These are phyloP conservation scores for Dictyostelium intermedium DNA, from an alignment of 78 protist genomes.

Conservation along the genomic window DNA sequence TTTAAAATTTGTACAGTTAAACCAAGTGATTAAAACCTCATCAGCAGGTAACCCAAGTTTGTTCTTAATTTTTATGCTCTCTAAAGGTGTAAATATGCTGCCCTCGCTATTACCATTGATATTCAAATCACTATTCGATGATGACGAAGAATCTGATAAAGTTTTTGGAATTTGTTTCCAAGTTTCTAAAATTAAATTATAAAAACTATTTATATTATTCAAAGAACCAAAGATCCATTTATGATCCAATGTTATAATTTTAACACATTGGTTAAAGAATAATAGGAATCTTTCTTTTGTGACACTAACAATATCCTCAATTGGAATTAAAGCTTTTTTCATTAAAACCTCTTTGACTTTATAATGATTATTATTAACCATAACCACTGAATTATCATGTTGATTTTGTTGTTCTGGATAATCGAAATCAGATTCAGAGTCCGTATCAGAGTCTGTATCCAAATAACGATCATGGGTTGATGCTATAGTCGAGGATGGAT, in stretches of 20 bases:
- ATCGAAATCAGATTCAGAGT: not conserved
- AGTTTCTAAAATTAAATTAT: constrained; percentile 14
- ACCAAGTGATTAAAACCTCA: constrained; percentile 51
- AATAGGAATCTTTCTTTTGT: constrained; percentile 27
- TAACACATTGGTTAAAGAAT: constrained; percentile 53
- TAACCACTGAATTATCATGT: not conserved
- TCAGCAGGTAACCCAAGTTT: constrained; percentile 50
- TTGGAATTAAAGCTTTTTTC: constrained; percentile 55
- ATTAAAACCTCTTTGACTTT: not conserved
- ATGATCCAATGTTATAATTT: constrained; percentile 30
- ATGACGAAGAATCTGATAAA: not conserved
- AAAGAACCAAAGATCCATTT: constrained; percentile 66
- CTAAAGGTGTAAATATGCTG: constrained; percentile 44
- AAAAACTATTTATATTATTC: constrained; percentile 10
- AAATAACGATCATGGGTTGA: not conserved
- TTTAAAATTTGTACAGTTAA: constrained; percentile 52
- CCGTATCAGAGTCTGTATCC: not conserved
- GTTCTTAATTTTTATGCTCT: constrained; percentile 1
- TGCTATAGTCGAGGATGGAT: not conserved
- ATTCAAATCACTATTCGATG: not conserved
- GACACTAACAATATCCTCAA: constrained; percentile 59
- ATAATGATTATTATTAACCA: not conserved
- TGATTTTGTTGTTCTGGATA: not conserved
- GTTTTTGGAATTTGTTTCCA: not conserved
- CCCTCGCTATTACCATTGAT: not conserved